A percentile compares a stretch with the other conserved stretches of the same genome.
Conservation (phyloP, 495 filamentous ascomycete genomes). For the Parmelia sp. region DNA sequence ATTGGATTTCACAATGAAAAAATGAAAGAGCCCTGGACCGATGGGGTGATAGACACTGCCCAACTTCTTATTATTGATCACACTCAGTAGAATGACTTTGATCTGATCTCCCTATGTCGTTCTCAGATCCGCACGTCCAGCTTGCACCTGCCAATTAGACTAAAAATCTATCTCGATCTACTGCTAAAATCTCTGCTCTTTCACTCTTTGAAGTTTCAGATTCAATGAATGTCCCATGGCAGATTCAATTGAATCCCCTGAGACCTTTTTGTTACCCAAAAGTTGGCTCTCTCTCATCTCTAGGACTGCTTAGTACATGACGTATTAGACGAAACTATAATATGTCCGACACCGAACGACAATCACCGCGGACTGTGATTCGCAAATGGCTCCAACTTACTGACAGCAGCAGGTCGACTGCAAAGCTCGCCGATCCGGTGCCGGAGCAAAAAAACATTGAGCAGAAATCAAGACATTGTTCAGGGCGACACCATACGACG, state of each 20-base stretch:
- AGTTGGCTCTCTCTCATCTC: neutral
- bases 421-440: neutral
- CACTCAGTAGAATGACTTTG: neutral
- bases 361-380: conserved; percentile 23
- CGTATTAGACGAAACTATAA: neutral
- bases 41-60: neutral
- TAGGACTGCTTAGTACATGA: neutral
- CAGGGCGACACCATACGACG: neutral
- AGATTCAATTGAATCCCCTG: neutral
- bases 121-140: neutral
- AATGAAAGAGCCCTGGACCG: neutral
- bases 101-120: neutral
- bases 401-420: neutral
- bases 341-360: conserved; percentile 14
- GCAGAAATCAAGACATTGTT: neutral
- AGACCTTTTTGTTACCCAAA: neutral
- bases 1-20: neutral
- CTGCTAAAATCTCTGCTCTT: neutral
- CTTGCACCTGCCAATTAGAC: neutral
- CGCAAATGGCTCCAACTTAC: conserved; percentile 19
- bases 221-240: neutral
- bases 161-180: neutral
- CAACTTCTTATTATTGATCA: neutral
- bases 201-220: neutral
- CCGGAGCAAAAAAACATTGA: neutral